Base-by-base conservation (phyloP, 805 yeast species). In the Nakazawaea anatomiae region DNA sequence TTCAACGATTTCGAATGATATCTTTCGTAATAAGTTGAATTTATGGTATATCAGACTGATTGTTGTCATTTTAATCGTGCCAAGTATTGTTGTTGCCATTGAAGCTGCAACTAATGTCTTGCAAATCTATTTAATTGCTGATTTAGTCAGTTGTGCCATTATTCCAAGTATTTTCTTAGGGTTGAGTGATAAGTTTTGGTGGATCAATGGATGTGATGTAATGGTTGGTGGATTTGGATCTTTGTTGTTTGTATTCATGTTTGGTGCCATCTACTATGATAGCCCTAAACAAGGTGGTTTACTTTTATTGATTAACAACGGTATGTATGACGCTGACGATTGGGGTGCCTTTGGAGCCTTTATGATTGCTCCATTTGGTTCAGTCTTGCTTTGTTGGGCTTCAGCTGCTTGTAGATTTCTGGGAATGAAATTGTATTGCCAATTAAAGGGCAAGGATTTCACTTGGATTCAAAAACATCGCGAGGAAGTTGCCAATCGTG, bases 331-430 rank as follows among this genome's bases (percentile, higher is more conserved):
- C 54, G 71, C 78, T 5, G 78, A 76, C 46, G 97, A 91, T 63
- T 91, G 97, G 97, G 88, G 95, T 59, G 83, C 96, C 0, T 91
- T 91, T 70, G 97, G 96, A 28, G 96, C 97, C 1, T 91, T 91
- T 67, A 92, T 87, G 6, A 87, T 85, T 55, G 94, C 97, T 1
- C 97, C 97, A 5, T 74, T 83, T 40, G 95, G 92, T 30, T 89
- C 92, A 9, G 56, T 90, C 2, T 54, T 85, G 5, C 71, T 83
- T 54, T 83, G 87, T 2, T 65, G 79, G 11, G 59, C 72, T 31
- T 72, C 75, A 42, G 75, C 86, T 30, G 83, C 60, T 3, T 28
- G 73, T 12, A 75, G 94, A 67, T 62, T 79, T 36, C 51, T 61
- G 1, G 53, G 58, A 12, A 54, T 57, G 34, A 74, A 64, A 50